These are phyloP conservation scores for Pichia kudriavzevii DNA, from an alignment of 1,139 yeast genomes.

Conservation along the genomic window DNA sequence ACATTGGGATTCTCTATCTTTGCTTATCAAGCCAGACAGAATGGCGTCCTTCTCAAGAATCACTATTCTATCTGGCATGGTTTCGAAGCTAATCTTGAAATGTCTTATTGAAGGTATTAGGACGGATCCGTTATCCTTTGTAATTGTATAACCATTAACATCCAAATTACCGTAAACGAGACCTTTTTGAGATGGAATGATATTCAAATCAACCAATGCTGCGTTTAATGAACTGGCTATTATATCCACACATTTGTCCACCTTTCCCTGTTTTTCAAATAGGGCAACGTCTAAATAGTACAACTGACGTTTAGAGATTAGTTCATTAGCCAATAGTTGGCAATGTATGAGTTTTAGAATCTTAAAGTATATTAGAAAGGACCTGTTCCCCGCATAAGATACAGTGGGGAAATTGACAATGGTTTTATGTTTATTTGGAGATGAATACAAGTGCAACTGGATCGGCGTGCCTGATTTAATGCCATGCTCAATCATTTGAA, in stretches of 20 bases:
- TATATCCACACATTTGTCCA: slow-evolving; percentile 36
- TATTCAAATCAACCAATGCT: slow-evolving; percentile 33
- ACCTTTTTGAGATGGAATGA: slow-evolving; percentile 55
- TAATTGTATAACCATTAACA: background rate
- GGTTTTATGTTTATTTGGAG: background rate
- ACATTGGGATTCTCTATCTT: background rate
- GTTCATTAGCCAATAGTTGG: slow-evolving; percentile 15
- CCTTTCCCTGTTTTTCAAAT: slow-evolving; percentile 41
- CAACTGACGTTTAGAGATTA: slow-evolving; percentile 53
- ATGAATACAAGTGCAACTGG: slow-evolving; percentile 3
- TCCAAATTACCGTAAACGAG: slow-evolving; percentile 37
- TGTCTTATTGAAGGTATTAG: slow-evolving; percentile 30
- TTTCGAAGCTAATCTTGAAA: slow-evolving; percentile 17
- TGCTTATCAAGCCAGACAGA: slow-evolving; percentile 20
- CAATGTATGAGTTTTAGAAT: slow-evolving; percentile 18
- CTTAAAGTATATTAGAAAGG: slow-evolving; percentile 21
- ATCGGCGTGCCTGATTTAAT: slow-evolving; percentile 9
- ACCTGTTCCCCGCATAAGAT: slow-evolving; percentile 11
- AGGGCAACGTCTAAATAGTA: slow-evolving; percentile 57
- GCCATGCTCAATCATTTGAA: slow-evolving; percentile 11
- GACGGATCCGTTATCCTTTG: slow-evolving; percentile 11
- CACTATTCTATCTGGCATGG: slow-evolving; percentile 29
- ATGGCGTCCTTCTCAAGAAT: slow-evolving; percentile 58
- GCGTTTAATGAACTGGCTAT: slow-evolving; percentile 27
- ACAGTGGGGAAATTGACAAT: slow-evolving; percentile 17